Evolutionary conservation across 2,329 filamentous ascomycete genomes (phyloP).

Genomic region (Neurospora sp.): DNA sequence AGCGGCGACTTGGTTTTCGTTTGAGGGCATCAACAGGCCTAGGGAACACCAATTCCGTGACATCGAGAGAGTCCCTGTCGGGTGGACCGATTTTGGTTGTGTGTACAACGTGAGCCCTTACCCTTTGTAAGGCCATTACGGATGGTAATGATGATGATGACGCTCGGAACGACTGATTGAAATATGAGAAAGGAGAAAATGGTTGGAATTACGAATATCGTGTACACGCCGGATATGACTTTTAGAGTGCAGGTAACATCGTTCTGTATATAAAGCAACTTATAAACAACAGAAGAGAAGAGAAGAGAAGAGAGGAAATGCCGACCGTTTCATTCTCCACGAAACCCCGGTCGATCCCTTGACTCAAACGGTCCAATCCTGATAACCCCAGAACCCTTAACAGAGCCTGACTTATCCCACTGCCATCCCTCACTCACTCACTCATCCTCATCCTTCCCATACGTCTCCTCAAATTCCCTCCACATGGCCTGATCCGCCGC

Average conservation of each 20-base stretch:
- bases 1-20: background rate
- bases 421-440: slow-evolving; percentile 1
- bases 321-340: background rate
- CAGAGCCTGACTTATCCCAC: background rate
- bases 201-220: background rate
- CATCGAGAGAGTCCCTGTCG: background rate
- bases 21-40: background rate
- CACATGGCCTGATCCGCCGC: slow-evolving; percentile 58
- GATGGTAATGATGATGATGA: background rate
- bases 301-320: background rate
- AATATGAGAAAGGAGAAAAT: background rate
- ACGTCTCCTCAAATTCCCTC: slow-evolving; percentile 56
- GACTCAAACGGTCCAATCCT: background rate
- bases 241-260: background rate
- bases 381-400: background rate
- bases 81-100: background rate
- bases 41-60: background rate
- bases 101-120: background rate
- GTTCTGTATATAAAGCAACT: background rate
- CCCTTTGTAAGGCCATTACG: background rate
- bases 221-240: background rate
- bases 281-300: background rate
- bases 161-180: background rate
- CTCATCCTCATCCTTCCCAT: slow-evolving; percentile 34
- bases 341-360: background rate